A percentile compares a stretch with the other conserved stretches of the same genome.
phyloP scores from a whole-genome alignment of 129 eudicot genomes.

The Tagetes erecta region DNA sequence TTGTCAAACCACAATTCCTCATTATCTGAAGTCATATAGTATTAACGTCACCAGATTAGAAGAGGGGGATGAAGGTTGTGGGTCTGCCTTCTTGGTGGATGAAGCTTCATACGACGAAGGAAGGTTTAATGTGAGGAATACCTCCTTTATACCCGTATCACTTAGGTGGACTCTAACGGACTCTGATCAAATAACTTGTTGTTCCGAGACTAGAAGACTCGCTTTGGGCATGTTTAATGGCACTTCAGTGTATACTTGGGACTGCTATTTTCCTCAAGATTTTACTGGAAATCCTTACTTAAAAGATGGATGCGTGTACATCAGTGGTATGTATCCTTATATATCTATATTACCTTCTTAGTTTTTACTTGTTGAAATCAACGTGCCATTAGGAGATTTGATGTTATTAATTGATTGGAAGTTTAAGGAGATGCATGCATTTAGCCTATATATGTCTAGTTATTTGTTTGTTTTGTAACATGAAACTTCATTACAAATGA shows the following conservation, averaged over 20 bases:
- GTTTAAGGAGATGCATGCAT: too few relatives aligned
- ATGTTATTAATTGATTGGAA: too few relatives aligned
- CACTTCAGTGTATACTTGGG: neutral
- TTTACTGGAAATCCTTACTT: constrained; percentile 11
- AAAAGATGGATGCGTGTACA: too few relatives aligned
- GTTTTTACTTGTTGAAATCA: too few relatives aligned
- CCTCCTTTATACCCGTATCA: neutral
- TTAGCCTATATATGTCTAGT: too few relatives aligned
- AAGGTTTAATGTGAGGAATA: neutral
- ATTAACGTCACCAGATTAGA: neutral
- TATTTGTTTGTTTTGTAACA: too few relatives aligned
- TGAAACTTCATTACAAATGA: too few relatives aligned
- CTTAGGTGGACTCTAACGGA: constrained; percentile 6
- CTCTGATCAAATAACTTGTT: neutral
- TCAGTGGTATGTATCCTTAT: too few relatives aligned
- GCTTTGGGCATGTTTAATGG: neutral
- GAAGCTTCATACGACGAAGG: neutral
- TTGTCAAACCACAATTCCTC: neutral
- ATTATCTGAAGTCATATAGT: neutral
- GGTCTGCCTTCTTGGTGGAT: constrained; percentile 3
- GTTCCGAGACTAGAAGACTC: neutral
- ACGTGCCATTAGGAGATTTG: too few relatives aligned
- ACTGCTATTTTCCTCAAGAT: neutral
- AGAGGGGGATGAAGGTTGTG: neutral
- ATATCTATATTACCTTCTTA: too few relatives aligned